Evolutionary conservation across 106 monocot genomes (phyloP).

Genomic region (Dioscorea zingiberensis): DNA sequence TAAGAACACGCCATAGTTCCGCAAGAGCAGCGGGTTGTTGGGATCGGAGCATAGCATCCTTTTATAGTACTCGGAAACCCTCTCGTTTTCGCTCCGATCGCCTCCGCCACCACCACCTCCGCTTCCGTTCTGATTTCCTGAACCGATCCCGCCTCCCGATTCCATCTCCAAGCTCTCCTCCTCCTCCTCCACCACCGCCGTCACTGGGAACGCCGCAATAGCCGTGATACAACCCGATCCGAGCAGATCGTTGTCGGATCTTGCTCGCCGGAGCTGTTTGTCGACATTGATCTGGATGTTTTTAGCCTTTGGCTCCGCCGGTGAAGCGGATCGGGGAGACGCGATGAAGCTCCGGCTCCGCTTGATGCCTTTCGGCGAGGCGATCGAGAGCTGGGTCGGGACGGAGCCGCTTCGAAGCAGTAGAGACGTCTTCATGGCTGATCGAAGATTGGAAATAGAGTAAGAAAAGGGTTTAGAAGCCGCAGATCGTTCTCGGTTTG

Average conservation of each 20-base stretch:
- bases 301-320: not conserved
- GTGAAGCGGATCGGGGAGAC: not conserved
- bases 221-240: not conserved
- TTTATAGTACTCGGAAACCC: slow-evolving; percentile 36
- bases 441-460: not conserved
- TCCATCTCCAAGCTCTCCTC: slow-evolving; percentile 2
- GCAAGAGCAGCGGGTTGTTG: slow-evolving; percentile 54
- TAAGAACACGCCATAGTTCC: slow-evolving; percentile 73
- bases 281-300: no score
- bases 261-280: not conserved
- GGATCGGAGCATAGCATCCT: slow-evolving; percentile 68
- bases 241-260: slow-evolving; percentile 14
- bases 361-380: not conserved
- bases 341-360: not conserved
- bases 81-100: slow-evolving; percentile 2
- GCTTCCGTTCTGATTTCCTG: slow-evolving; percentile 17
- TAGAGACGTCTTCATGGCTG: not conserved
- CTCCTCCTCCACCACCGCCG: not conserved
- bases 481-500: no score
- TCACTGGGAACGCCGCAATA: not conserved
- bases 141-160: slow-evolving; percentile 20
- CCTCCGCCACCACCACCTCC: slow-evolving; percentile 14
- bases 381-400: no score
- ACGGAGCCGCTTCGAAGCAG: not conserved
- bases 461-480: not conserved